Conservation (phyloP, 148 eudicot genomes). For the Fagopyrum homotropicum region DNA sequence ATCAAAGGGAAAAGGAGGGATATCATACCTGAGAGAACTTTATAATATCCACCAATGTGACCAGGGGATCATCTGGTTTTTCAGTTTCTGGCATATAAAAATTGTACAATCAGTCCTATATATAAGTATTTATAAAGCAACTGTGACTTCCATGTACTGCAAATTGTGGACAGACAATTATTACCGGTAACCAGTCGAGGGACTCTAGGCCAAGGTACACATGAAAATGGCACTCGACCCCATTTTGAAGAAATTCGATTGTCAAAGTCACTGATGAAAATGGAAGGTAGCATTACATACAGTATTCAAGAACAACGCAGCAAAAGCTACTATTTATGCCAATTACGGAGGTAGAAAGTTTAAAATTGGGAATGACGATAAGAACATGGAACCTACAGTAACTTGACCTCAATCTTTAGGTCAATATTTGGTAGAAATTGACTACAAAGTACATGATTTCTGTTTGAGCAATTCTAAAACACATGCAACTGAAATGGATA, state of each 20-base stretch:
- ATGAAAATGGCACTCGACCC: slow-evolving; percentile 62
- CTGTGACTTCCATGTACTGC: background rate
- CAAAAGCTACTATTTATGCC: background rate
- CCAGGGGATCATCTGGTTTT: slow-evolving; percentile 49
- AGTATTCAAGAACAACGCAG: background rate
- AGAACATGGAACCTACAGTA: background rate
- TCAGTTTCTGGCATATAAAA: slow-evolving; percentile 45
- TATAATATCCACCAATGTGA: slow-evolving; percentile 29
- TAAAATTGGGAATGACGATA: background rate
- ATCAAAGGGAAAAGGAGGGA: background rate
- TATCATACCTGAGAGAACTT: slow-evolving; percentile 7
- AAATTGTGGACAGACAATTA: background rate
- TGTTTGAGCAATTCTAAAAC: background rate
- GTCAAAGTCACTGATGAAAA: slow-evolving; percentile 36
- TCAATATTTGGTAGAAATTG: background rate
- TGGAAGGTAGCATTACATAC: background rate
- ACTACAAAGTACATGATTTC: background rate
- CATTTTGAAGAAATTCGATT: slow-evolving; percentile 45
- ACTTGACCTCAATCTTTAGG: background rate
- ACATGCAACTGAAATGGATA: background rate
- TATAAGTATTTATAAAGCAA: background rate
- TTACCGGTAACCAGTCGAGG: slow-evolving; percentile 55
- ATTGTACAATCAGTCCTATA: background rate
- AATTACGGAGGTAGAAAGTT: background rate
- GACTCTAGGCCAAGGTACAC: slow-evolving; percentile 58